Conservation (phyloP, 768 basidiomycete genomes). For the Termitomyces sp. region DNA sequence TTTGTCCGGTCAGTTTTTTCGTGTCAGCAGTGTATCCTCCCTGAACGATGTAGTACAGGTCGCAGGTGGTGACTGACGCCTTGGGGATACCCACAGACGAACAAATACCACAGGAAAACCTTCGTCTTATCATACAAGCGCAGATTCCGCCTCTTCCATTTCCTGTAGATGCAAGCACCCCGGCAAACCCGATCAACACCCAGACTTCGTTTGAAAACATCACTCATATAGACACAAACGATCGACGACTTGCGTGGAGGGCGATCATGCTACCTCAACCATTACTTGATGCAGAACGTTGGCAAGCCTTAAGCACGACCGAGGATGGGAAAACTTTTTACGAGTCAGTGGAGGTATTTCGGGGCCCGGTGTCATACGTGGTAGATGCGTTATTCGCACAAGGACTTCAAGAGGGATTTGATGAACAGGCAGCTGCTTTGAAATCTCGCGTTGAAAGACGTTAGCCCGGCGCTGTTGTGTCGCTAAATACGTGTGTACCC, state of each 20-base stretch:
- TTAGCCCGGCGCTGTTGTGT: background rate
- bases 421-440: conserved; percentile 16
- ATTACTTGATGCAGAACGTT: conserved; percentile 22
- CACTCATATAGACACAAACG: conserved; percentile 19
- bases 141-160: conserved; percentile 25
- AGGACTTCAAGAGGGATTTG: conserved; percentile 20
- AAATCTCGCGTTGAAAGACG: background rate
- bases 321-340: conserved; percentile 22
- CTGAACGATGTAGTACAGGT: conserved; percentile 8
- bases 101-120: conserved; percentile 18
- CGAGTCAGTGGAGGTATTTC: conserved; percentile 24
- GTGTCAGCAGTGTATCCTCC: background rate
- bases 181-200: conserved; percentile 18
- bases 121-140: conserved; percentile 20
- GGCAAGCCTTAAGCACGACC: conserved; percentile 18
- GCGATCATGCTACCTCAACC: conserved; percentile 18
- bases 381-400: conserved; percentile 16
- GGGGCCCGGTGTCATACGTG: conserved; percentile 17
- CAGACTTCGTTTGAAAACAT: conserved; percentile 25
- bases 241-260: conserved; percentile 22
- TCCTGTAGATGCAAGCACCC: conserved; percentile 22
- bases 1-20: conserved; percentile 19
- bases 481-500: background rate
- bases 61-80: conserved; percentile 20
- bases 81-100: conserved; percentile 17